These are phyloP conservation scores for Cylindrotheca fusiformis DNA, from an alignment of 108 stramenopile species.

Conservation along the genomic window DNA sequence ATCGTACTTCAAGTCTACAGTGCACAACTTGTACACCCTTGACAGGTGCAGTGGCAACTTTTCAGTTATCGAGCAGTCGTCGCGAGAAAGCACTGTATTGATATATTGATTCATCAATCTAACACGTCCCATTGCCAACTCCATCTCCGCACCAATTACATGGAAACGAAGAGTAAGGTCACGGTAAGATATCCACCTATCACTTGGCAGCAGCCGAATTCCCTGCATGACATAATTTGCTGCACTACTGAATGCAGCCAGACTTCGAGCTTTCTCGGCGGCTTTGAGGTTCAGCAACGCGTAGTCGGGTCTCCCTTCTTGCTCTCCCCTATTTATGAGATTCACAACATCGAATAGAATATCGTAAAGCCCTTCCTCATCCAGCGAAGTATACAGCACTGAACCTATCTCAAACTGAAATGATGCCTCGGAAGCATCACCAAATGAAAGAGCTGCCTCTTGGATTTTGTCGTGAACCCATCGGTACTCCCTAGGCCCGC, in stretches of 20 bases:
- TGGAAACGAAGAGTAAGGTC: constrained; percentile 20
- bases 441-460: constrained; percentile 5
- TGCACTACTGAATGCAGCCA: constrained; percentile 18
- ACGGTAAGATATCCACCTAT: constrained; percentile 2
- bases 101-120: constrained; percentile 5
- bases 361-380: background rate
- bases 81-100: constrained; percentile 6
- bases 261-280: background rate
- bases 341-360: background rate
- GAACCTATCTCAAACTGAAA: background rate
- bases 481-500: background rate
- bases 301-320: background rate
- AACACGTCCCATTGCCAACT: constrained; percentile 18
- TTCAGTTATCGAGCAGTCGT: background rate
- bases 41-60: background rate
- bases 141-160: constrained; percentile 17
- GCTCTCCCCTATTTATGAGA: background rate
- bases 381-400: background rate
- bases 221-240: constrained; percentile 6
- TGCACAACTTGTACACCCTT: background rate
- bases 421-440: background rate
- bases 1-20: background rate
- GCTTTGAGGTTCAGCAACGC: constrained; percentile 25
- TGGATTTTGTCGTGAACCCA: constrained; percentile 12
- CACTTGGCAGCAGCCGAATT: background rate